Conservation (phyloP, 176 grass and related monocot genomes). For the Hyparrhenia diplandra region DNA sequence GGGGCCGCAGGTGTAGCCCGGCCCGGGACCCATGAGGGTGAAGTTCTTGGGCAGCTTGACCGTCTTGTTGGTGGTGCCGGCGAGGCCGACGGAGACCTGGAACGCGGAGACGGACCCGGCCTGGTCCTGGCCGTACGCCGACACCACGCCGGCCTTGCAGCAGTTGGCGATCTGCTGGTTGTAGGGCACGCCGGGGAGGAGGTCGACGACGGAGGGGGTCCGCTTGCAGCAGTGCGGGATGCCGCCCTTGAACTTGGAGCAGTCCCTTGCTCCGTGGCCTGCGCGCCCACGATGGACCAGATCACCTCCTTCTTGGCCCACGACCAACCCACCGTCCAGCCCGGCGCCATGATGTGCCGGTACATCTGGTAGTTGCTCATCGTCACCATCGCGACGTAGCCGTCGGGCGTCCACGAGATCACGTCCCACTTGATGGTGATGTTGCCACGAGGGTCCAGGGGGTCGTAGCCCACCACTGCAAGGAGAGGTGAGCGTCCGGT, state of each 20-base stretch:
- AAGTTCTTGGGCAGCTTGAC: constrained; percentile 86
- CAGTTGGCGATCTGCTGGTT: constrained; percentile 99
- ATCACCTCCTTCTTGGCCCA: constrained; percentile 99
- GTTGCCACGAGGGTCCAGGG: constrained; percentile 80
- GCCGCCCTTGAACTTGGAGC: constrained; percentile 91
- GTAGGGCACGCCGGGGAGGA: constrained; percentile 92
- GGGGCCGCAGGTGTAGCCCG: constrained; percentile 76
- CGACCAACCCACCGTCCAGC: constrained; percentile 77
- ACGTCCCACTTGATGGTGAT: constrained; percentile 96
- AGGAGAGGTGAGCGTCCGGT: background rate
- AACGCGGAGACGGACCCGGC: constrained; percentile 53
- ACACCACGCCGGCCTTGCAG: constrained; percentile 87
- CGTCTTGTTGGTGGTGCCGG: constrained; percentile 91
- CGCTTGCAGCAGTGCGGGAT: constrained; percentile 82
- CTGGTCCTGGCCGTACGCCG: constrained; percentile 72
- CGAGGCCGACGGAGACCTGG: constrained; percentile 78
- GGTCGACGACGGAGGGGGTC: constrained; percentile 65
- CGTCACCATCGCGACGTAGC: constrained; percentile 84
- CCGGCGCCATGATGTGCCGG: constrained; percentile 68
- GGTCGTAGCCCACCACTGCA: constrained; percentile 61
- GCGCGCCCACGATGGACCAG: constrained; percentile 95
- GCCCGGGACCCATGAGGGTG: constrained; percentile 63
- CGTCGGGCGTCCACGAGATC: constrained; percentile 83
- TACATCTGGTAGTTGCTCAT: constrained; percentile 98
- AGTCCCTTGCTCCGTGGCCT: constrained; percentile 91